These are phyloP conservation scores for Phyllostachys edulis DNA, from an alignment of 176 grass and related monocot genomes.

Conservation along the genomic window DNA sequence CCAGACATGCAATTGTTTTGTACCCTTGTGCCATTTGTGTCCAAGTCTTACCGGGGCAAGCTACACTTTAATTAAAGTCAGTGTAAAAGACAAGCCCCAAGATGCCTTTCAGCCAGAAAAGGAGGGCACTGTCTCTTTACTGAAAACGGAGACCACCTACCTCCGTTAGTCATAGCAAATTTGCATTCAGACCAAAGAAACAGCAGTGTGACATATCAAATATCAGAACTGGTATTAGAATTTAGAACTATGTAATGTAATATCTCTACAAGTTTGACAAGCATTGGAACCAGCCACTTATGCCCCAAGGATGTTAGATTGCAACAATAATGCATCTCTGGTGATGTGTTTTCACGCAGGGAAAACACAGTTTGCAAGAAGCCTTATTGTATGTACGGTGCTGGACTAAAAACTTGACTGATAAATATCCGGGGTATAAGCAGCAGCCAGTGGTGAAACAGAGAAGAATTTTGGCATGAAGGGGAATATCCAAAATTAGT, in stretches of 20 bases:
- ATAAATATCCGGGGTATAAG: conserved; percentile 1
- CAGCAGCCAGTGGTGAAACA: background rate
- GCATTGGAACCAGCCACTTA: background rate
- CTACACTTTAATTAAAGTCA: background rate
- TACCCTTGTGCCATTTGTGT: background rate
- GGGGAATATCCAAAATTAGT: background rate
- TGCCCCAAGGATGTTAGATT: conserved; percentile 8
- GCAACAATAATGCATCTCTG: background rate
- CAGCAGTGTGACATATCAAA: background rate
- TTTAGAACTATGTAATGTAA: background rate
- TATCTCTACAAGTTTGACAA: conserved; percentile 32
- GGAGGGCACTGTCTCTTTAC: background rate
- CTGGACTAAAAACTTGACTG: background rate
- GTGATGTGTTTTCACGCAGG: background rate
- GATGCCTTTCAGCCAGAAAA: background rate
- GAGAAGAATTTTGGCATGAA: background rate
- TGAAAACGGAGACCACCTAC: background rate
- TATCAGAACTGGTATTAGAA: background rate
- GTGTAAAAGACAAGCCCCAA: background rate
- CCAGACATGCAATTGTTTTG: background rate
- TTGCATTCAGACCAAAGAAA: conserved; percentile 12
- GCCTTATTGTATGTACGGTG: background rate
- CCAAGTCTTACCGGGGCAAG: background rate
- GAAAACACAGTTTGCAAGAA: background rate
- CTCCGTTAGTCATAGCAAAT: background rate